These are phyloP conservation scores for Rhizoclosmatium globosum DNA, from an alignment of 192 early-diverging fungal genomes.

Conservation along the genomic window DNA sequence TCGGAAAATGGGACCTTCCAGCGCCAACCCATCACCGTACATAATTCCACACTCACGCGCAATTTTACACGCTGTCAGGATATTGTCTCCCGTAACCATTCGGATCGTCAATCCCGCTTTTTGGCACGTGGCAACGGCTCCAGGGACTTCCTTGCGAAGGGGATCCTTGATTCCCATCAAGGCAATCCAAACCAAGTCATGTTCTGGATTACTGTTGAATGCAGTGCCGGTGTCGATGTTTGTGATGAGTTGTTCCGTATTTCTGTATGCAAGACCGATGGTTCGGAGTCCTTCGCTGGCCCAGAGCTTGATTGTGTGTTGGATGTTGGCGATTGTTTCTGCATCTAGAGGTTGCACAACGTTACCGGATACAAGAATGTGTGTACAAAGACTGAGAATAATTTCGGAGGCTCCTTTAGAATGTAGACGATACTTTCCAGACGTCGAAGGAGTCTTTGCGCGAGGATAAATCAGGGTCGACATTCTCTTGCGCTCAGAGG, in stretches of 20 bases:
- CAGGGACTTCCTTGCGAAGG: conserved; percentile 63
- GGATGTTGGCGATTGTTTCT: conserved; percentile 40
- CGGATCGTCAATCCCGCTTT: conserved; percentile 60
- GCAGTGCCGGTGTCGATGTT: conserved; percentile 32
- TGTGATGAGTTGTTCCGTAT: conserved; percentile 51
- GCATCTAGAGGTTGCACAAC: conserved; percentile 23
- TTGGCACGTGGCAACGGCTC: conserved; percentile 61
- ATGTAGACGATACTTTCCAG: conserved; percentile 53
- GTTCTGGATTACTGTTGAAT: conserved; percentile 56
- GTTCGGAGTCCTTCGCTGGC: conserved; percentile 66
- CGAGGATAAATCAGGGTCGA: conserved; percentile 54
- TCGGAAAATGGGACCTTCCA: conserved; percentile 68
- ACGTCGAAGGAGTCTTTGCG: conserved; percentile 13
- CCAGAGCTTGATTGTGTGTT: conserved; percentile 61
- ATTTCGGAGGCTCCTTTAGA: conserved; percentile 70
- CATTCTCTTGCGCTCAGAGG: conserved; percentile 66
- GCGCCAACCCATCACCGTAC: conserved; percentile 58
- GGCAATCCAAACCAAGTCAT: conserved; percentile 59
- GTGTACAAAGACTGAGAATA: conserved; percentile 61
- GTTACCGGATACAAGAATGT: conserved; percentile 49
- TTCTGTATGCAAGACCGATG: conserved; percentile 60
- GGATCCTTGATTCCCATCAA: conserved; percentile 70
- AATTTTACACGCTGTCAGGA: conserved; percentile 68
- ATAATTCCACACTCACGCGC: conserved; percentile 65
- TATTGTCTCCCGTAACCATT: conserved; percentile 72